Conservation (phyloP, 495 filamentous ascomycete genomes). For the Hypoxylon perforatum region DNA sequence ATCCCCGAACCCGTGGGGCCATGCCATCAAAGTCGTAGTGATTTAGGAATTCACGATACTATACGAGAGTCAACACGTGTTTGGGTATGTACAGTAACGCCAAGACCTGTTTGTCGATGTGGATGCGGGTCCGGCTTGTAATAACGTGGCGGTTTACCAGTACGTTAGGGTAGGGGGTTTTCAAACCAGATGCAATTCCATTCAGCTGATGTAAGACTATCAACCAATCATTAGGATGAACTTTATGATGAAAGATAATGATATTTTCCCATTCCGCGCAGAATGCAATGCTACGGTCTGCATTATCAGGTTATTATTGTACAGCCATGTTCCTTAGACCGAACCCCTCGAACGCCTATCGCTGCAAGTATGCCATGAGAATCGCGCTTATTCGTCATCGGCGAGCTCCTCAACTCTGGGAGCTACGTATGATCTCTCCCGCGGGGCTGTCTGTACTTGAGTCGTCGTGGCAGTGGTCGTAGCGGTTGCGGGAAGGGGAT, state of each 20-base stretch:
- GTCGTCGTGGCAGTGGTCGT: constrained; percentile 68
- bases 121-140: background rate
- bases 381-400: constrained; percentile 63
- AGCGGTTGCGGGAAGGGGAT: constrained; percentile 66
- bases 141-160: background rate
- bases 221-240: background rate
- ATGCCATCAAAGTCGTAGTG: too few species aligned
- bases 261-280: constrained; percentile 12
- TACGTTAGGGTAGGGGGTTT: background rate
- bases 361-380: constrained; percentile 27
- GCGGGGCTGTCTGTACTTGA: constrained; percentile 57
- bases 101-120: background rate
- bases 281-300: constrained; percentile 13
- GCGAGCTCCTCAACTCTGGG: constrained; percentile 75
- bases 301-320: constrained; percentile 21
- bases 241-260: constrained; percentile 1
- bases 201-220: background rate
- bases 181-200: background rate
- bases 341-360: constrained; percentile 39
- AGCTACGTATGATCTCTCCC: constrained; percentile 61
- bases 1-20: too few species aligned
- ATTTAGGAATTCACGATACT: background rate
- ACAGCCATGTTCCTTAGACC: constrained; percentile 30
- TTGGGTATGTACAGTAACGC: background rate
- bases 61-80: background rate